These are phyloP conservation scores for Yarrowia bubula DNA, from an alignment of 805 yeast genomes.

Conservation along the genomic window DNA sequence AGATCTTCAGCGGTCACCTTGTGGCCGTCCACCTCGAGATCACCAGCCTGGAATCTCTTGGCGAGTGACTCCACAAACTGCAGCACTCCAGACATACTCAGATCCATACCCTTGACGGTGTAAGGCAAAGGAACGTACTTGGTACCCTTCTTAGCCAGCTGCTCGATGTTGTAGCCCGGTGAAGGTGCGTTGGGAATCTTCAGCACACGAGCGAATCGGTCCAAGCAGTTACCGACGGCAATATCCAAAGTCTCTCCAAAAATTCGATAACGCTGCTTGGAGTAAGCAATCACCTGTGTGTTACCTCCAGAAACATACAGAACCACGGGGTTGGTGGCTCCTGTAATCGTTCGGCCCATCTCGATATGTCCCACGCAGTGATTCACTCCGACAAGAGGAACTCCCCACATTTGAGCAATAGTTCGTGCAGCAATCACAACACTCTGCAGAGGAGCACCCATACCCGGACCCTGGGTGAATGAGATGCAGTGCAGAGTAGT, in stretches of 20 bases:
- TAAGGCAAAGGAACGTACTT: constrained; percentile 77
- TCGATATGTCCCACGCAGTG: constrained; percentile 98
- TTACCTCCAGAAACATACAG: constrained; percentile 97
- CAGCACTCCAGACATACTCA: constrained; percentile 92
- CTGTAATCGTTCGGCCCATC: constrained; percentile 98
- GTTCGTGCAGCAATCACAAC: constrained; percentile 93
- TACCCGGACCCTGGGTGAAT: constrained; percentile 98
- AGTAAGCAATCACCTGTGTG: constrained; percentile 96
- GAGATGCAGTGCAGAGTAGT: constrained; percentile 56
- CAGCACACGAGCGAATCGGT: constrained; percentile 89
- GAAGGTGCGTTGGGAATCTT: constrained; percentile 89
- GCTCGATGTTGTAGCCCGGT: constrained; percentile 97
- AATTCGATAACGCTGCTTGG: constrained; percentile 89
- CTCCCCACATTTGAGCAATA: constrained; percentile 69
- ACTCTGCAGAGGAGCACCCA: constrained; percentile 97
- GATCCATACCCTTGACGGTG: constrained; percentile 98
- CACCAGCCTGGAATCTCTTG: constrained; percentile 57
- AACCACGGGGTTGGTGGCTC: constrained; percentile 97
- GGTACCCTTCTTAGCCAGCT: constrained; percentile 66
- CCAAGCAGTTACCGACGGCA: constrained; percentile 96
- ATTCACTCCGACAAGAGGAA: constrained; percentile 91
- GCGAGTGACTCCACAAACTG: constrained; percentile 83
- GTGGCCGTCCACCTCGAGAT: constrained; percentile 43
- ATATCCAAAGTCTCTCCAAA: constrained; percentile 98
- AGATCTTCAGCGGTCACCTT: constrained; percentile 76